These are phyloP conservation scores for Ajuga chamaepitys DNA, from an alignment of 257 asterid genomes.

Conservation along the genomic window DNA sequence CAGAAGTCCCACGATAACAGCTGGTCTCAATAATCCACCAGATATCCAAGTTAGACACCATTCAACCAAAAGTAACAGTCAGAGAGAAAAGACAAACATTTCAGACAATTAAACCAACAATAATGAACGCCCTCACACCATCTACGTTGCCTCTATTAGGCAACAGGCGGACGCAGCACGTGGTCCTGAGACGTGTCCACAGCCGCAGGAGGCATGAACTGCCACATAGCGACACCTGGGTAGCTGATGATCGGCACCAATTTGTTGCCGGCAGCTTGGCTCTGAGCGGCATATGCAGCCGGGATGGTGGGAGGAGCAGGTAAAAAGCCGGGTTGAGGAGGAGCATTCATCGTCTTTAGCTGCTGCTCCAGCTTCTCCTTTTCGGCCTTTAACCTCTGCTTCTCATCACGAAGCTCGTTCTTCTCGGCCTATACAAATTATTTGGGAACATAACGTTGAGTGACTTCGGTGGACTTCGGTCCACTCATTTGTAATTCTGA, in stretches of 20 bases:
- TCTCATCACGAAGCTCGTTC: constrained; percentile 89
- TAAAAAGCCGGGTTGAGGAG: constrained; percentile 51
- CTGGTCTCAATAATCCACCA: constrained; percentile 27
- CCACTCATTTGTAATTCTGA: no score
- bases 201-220: constrained; percentile 96
- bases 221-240: constrained; percentile 99
- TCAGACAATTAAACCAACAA: constrained; percentile 22
- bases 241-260: constrained; percentile 78
- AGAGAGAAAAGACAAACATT: constrained; percentile 19
- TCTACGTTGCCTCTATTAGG: constrained; percentile 29
- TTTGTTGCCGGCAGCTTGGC: constrained; percentile 68
- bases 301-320: constrained; percentile 58
- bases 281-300: constrained; percentile 60
- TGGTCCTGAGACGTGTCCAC: constrained; percentile 97
- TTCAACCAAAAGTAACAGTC: constrained; percentile 26
- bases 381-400: constrained; percentile 80
- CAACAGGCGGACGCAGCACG: constrained; percentile 95
- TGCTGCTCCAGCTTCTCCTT: constrained; percentile 92
- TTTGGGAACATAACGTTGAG: background rate
- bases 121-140: constrained; percentile 3
- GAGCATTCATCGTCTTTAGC: constrained; percentile 55
- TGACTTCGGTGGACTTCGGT: background rate
- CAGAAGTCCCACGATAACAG: constrained; percentile 23
- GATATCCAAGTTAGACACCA: constrained; percentile 32
- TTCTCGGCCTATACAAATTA: constrained; percentile 62